phyloP scores from a whole-genome alignment of 495 filamentous ascomycete species.

The Cryomyces minteri region DNA sequence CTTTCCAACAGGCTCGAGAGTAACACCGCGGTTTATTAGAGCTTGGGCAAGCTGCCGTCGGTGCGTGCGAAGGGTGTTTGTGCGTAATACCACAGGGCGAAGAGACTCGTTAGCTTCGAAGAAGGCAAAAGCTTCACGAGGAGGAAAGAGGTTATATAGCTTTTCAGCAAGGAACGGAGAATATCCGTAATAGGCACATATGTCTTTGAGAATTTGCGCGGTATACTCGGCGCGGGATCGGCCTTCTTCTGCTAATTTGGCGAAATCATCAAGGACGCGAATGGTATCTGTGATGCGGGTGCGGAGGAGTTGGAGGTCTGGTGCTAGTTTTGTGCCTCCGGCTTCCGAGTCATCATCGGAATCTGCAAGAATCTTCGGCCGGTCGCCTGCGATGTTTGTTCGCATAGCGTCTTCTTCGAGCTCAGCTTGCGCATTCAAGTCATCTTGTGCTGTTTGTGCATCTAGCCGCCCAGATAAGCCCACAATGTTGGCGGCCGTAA shows the following conservation, averaged over 20 bases:
- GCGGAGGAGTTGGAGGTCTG: slow-evolving; percentile 76
- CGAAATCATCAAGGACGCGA: slow-evolving; percentile 75
- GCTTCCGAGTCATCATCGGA: slow-evolving; percentile 30
- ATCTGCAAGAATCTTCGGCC: slow-evolving; percentile 50
- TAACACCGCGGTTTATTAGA: slow-evolving; percentile 92
- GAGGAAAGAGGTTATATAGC: slow-evolving; percentile 75
- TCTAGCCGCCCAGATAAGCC: slow-evolving; percentile 75
- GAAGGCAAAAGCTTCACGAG: slow-evolving; percentile 90
- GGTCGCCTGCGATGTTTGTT: slow-evolving; percentile 83
- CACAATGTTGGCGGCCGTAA: slow-evolving; percentile 92
- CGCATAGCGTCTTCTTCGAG: slow-evolving; percentile 78
- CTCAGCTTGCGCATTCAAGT: slow-evolving; percentile 59
- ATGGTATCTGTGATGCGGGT: slow-evolving; percentile 87
- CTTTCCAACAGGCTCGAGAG: slow-evolving; percentile 90
- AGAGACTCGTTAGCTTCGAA: slow-evolving; percentile 96
- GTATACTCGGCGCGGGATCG: slow-evolving; percentile 78
- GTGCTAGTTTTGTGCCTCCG: slow-evolving; percentile 41
- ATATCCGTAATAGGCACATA: slow-evolving; percentile 88
- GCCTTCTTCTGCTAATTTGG: slow-evolving; percentile 55
- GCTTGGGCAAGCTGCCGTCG: slow-evolving; percentile 82
- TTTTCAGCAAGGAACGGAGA: slow-evolving; percentile 70
- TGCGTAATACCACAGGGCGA: slow-evolving; percentile 74
- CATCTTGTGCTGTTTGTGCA: slow-evolving; percentile 44
- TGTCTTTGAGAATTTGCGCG: slow-evolving; percentile 68
- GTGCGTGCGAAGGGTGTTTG: slow-evolving; percentile 87